Evolutionary conservation across 1,139 yeast species (phyloP).

Genomic region (Kazachstania sp.): DNA sequence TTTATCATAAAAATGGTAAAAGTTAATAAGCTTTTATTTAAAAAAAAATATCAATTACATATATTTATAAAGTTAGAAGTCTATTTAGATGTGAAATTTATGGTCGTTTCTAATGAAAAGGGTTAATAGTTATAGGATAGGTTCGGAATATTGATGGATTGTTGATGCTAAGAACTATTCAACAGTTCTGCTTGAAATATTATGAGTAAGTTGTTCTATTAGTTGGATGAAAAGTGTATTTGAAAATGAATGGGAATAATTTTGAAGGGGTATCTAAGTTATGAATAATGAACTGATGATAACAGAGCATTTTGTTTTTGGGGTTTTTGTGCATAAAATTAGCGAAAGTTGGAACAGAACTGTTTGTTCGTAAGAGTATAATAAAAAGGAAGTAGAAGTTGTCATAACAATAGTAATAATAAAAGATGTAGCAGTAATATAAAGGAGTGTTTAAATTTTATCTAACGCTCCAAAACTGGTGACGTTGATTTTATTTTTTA

Average conservation of each 20-base stretch:
- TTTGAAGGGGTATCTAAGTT: no score
- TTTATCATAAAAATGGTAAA: no score
- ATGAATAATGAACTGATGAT: not conserved
- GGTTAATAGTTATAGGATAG: not conserved
- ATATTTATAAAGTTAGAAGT: not conserved
- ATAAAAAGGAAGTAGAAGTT: no score
- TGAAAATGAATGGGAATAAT: no score
- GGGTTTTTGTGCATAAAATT: no score
- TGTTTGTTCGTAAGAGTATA: no score
- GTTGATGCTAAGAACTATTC: not conserved
- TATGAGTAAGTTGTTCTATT: not conserved
- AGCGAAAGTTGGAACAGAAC: no score
- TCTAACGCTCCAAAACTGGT: not conserved
- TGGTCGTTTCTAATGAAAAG: not conserved
- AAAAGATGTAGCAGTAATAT: no score
- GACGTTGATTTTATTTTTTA: not conserved
- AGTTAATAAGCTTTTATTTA: not conserved
- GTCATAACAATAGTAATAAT: no score
- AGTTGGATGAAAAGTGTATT: not conserved
- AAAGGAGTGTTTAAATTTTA: not conserved
- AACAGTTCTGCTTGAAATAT: not conserved
- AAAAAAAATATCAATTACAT: not conserved
- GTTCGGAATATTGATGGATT: not conserved
- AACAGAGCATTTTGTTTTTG: not conserved
- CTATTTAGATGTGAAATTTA: not conserved